These are phyloP conservation scores for Cyanidiococcus yangmingshanensis DNA, from an alignment of 23 red algal genomes.

Conservation along the genomic window DNA sequence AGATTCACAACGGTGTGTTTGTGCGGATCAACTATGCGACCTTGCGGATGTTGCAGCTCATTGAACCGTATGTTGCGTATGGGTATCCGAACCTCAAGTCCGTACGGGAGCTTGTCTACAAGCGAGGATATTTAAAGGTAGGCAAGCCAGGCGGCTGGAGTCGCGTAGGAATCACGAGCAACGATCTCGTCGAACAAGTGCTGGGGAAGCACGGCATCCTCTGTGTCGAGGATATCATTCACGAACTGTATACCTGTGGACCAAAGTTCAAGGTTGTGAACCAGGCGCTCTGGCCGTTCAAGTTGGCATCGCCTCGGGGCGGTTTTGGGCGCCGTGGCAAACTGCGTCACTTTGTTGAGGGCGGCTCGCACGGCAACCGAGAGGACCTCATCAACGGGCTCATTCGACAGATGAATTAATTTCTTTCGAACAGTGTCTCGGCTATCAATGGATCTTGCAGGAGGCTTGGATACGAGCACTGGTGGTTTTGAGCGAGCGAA, in stretches of 20 bases:
- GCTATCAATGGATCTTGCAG: too few relatives aligned
- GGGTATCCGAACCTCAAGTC: slow-evolving; percentile 97
- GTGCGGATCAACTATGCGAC: slow-evolving; percentile 91
- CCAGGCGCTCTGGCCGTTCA: slow-evolving; percentile 93
- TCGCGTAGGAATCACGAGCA: slow-evolving; percentile 71
- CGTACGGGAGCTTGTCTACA: slow-evolving; percentile 88
- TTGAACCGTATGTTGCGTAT: slow-evolving; percentile 97
- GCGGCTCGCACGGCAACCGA: slow-evolving; percentile 94
- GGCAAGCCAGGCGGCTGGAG: slow-evolving; percentile 64
- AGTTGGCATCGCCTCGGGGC: slow-evolving; percentile 78
- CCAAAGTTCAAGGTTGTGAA: slow-evolving; percentile 86
- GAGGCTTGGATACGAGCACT: too few relatives aligned
- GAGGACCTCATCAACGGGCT: slow-evolving; percentile 85
- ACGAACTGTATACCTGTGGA: slow-evolving; percentile 95
- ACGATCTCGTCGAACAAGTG: slow-evolving; percentile 69
- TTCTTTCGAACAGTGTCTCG: too few relatives aligned
- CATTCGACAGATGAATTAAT: slow-evolving; percentile 80
- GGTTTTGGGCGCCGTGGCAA: slow-evolving; percentile 82
- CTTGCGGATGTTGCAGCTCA: slow-evolving; percentile 86
- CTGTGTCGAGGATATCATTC: slow-evolving; percentile 91
- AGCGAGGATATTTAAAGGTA: slow-evolving; percentile 86
- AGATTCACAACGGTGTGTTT: slow-evolving; percentile 99
- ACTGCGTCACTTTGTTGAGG: slow-evolving; percentile 85
- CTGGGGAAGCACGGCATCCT: slow-evolving; percentile 82
- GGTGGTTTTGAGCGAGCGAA: too few relatives aligned